Evolutionary conservation across 2,329 filamentous ascomycete genomes (phyloP).

Genomic region (Colletotrichum siamense): DNA sequence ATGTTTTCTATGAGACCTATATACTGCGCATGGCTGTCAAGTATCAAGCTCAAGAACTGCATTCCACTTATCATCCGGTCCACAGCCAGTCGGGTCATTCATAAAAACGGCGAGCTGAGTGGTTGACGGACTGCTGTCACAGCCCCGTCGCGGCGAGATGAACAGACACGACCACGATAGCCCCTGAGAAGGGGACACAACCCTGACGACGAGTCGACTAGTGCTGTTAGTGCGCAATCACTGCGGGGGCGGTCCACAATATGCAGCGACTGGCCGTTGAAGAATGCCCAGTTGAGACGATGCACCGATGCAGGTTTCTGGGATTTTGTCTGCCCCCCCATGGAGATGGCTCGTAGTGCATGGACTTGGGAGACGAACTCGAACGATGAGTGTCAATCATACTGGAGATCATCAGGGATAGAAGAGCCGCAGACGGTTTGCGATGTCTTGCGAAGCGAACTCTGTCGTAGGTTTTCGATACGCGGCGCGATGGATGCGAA

Average conservation of each 20-base stretch:
- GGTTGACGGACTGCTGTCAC: neutral
- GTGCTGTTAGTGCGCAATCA: neutral
- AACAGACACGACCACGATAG: neutral
- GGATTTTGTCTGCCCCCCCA: neutral
- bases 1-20: neutral
- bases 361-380: neutral
- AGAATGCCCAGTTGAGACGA: neutral
- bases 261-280: neutral
- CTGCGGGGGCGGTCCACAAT: conserved; percentile 3
- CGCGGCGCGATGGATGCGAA: neutral
- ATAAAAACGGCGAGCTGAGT: neutral
- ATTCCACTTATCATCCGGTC: neutral
- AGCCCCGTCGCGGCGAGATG: neutral
- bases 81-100: conserved; percentile 6
- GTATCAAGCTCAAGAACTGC: neutral
- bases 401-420: neutral
- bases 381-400: neutral
- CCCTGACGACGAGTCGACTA: neutral
- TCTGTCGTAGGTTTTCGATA: neutral
- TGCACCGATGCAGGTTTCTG: neutral
- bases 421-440: neutral
- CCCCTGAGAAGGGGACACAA: neutral
- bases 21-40: neutral
- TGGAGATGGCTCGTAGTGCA: neutral
- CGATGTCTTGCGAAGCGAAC: neutral